phyloP scores from a whole-genome alignment of 345 rosid species.

The Sapria himalayana region DNA sequence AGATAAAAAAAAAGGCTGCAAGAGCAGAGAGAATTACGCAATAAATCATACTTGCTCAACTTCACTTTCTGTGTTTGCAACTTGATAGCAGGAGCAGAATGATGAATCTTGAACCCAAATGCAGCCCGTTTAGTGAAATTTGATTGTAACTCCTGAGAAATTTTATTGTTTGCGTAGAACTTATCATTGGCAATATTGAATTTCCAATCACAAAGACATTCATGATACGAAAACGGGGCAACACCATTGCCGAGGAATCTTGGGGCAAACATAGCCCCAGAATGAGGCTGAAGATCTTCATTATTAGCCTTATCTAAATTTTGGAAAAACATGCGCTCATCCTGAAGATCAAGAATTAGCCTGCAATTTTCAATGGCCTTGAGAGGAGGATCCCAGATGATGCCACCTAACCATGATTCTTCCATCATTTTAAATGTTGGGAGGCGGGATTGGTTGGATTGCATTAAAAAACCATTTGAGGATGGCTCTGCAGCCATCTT shows the following conservation, averaged over 20 bases:
- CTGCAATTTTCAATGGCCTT: slow-evolving; percentile 29
- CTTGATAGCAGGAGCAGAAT: slow-evolving; percentile 88
- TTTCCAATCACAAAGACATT: slow-evolving; percentile 45
- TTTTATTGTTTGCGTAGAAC: slow-evolving; percentile 72
- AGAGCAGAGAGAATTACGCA: slow-evolving; percentile 1
- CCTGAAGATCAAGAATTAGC: slow-evolving; percentile 84
- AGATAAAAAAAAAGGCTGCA: not conserved
- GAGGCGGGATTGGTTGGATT: slow-evolving; percentile 25
- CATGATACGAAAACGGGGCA: slow-evolving; percentile 22
- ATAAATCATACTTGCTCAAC: slow-evolving; percentile 76
- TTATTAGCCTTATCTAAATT: slow-evolving; percentile 47
- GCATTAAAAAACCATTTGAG: slow-evolving; percentile 24
- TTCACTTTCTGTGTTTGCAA: slow-evolving; percentile 77
- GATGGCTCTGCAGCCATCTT: slow-evolving; percentile 12
- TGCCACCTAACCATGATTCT: slow-evolving; percentile 66
- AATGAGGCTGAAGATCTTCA: slow-evolving; percentile 52
- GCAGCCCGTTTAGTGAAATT: slow-evolving; percentile 49
- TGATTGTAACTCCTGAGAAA: slow-evolving; percentile 66
- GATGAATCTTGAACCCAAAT: slow-evolving; percentile 66
- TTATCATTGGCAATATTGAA: slow-evolving; percentile 91
- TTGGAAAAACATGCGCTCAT: slow-evolving; percentile 88
- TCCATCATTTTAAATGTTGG: slow-evolving; percentile 41
- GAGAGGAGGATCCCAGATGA: slow-evolving; percentile 66
- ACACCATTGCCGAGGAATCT: too few species aligned
- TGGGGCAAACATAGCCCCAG: slow-evolving; percentile 78